These are phyloP conservation scores for Phytophthora boehmeriae DNA, from an alignment of 352 stramenopile species.

Conservation along the genomic window DNA sequence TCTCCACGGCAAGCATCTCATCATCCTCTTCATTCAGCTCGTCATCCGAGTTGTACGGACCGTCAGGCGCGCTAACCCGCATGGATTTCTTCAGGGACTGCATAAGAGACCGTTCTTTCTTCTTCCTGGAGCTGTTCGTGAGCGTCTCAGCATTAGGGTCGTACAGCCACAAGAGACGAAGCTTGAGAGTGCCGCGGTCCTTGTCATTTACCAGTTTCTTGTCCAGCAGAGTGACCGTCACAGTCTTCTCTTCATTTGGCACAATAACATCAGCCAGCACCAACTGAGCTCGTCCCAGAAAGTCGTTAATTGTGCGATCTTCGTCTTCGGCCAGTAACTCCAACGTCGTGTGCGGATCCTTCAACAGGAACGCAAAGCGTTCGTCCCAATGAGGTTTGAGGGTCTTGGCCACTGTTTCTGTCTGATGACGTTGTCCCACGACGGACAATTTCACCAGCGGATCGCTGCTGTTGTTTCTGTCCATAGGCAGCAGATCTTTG, in stretches of 20 bases:
- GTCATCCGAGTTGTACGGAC: conserved; percentile 46
- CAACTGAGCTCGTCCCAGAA: conserved; percentile 63
- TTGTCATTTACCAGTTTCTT: conserved; percentile 61
- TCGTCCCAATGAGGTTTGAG: conserved; percentile 84
- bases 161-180: conserved; percentile 60
- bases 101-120: conserved; percentile 50
- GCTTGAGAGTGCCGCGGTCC: conserved; percentile 59
- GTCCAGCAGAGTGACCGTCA: conserved; percentile 58
- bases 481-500: conserved; percentile 82
- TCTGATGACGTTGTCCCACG: conserved; percentile 75
- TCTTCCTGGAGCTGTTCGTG: conserved; percentile 47
- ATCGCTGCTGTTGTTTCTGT: conserved; percentile 79
- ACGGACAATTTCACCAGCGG: conserved; percentile 84
- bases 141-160: conserved; percentile 52
- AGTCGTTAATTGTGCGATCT: conserved; percentile 76
- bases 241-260: conserved; percentile 47
- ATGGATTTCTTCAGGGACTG: conserved; percentile 62
- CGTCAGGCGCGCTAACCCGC: conserved; percentile 42
- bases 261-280: conserved; percentile 53
- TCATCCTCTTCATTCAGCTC: conserved; percentile 61
- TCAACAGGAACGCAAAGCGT: conserved; percentile 61
- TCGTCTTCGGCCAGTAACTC: conserved; percentile 70
- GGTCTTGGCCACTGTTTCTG: conserved; percentile 68
- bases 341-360: conserved; percentile 50
- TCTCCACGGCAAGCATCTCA: conserved; percentile 33